A percentile compares a stretch with the other conserved stretches of the same genome.
Evolutionary conservation across 768 basidiomycete genomes (phyloP).

Genomic region (Kockovaella imperatae): DNA sequence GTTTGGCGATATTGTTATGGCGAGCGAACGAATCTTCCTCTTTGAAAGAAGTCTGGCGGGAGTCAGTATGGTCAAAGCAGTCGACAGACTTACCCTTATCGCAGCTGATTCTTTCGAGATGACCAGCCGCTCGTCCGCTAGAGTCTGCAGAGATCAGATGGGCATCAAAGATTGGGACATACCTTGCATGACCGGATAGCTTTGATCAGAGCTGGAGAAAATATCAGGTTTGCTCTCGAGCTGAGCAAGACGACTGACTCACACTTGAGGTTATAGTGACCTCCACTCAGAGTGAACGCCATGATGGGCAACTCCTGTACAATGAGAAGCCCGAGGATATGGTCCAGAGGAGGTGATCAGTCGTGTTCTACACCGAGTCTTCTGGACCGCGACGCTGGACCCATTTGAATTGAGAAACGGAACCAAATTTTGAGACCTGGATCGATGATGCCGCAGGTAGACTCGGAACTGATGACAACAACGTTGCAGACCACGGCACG

Average conservation of each 20-base stretch:
- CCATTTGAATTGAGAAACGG: too few relatives aligned
- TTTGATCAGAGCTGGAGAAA: slow-evolving; percentile 77
- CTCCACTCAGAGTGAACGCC: too few relatives aligned
- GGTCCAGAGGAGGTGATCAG: too few relatives aligned
- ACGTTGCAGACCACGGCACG: neutral
- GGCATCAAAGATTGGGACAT: slow-evolving; percentile 6
- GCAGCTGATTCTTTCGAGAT: slow-evolving; percentile 97
- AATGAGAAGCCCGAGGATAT: too few relatives aligned
- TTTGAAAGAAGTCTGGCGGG: slow-evolving; percentile 89
- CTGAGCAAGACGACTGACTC: neutral
- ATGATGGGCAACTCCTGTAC: too few relatives aligned
- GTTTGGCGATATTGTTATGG: slow-evolving; percentile 94
- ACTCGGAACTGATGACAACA: too few relatives aligned
- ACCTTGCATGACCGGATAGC: slow-evolving; percentile 97
- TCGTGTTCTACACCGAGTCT: too few relatives aligned
- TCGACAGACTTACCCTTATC: slow-evolving; percentile 48
- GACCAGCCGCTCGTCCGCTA: slow-evolving; percentile 93
- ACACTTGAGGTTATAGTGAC: slow-evolving; percentile 47
- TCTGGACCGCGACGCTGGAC: too few relatives aligned
- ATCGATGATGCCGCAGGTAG: too few relatives aligned
- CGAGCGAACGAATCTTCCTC: slow-evolving; percentile 93
- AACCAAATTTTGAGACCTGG: too few relatives aligned
- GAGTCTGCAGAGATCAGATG: slow-evolving; percentile 53
- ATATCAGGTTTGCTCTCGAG: neutral
- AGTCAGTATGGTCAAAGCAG: slow-evolving; percentile 80